Evolutionary conservation across 2,329 filamentous ascomycete species (phyloP), one percentile per base, ranked within the genome.

Genomic region (Aspergillus neoniger): DNA sequence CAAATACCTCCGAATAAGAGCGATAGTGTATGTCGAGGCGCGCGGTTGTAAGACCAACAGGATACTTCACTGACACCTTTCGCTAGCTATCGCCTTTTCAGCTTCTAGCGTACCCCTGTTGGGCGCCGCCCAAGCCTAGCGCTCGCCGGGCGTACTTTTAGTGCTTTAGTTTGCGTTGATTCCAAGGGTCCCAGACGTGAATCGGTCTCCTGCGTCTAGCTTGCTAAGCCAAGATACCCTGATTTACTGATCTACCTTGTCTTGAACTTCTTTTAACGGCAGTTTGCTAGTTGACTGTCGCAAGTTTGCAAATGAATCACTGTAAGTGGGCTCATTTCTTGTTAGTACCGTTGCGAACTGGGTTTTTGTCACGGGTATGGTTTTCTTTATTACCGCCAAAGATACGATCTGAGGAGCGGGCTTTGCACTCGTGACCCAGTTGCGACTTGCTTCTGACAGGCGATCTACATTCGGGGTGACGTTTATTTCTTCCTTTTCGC

Each of bases 161-260:
- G 67, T 67, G 67, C 68, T 63, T 70, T 59, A 63, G 56, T 49
- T 59, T 56, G 38, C 63, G 54, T 63, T 65, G 64, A 62, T 65
- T 58, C 67, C 63, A 62, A 69, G 63, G 55, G 61, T 67, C 59
- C 67, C 63, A 52, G 60, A 8, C 52, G 55, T 38, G 23, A 25
- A 71, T 65, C 65, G 63, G 50, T 57, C 50, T 52, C 50, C 28
- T 19, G 52, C 55, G 39, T 54, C 36, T 28, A 23, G 58, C 49
- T 55, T 38, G 43, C 41, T 52, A 38, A 44, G 30, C 48, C 53
- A 38, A 50, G 41, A 51, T 51, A 21, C 17, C 39, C 30, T 44
- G 12, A 17, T 55, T 39, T 36, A 36, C 23, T 15, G 51, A 53
- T 53, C 51, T 51, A 44, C 41, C 43, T 57, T 30, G 9, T 25